A percentile compares a stretch with the other conserved stretches of the same genome.
Conservation (phyloP, 2,329 filamentous ascomycete species). For the Fusarium cyanostomum region DNA sequence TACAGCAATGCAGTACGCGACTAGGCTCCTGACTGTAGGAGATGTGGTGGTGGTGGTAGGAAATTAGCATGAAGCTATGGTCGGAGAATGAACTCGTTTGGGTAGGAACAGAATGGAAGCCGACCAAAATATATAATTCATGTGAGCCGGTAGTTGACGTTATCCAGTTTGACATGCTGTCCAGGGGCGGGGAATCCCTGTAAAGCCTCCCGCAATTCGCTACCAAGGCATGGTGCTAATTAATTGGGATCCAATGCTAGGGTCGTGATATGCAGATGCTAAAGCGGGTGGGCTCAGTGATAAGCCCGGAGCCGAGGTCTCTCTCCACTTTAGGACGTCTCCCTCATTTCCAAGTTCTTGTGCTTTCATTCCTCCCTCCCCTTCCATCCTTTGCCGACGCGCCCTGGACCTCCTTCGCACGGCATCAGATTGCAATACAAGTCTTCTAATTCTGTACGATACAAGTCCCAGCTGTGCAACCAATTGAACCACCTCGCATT, state of each 20-base stretch:
- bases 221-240: conserved; percentile 25
- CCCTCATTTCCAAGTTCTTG: conserved; percentile 39
- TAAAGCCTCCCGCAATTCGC: conserved; percentile 11
- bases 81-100: background rate
- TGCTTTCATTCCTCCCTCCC: conserved; percentile 31
- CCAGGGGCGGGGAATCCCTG: conserved; percentile 39
- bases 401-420: background rate
- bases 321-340: conserved; percentile 29
- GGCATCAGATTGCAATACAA: no score
- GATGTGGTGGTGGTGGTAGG: background rate
- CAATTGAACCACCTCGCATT: background rate
- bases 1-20: background rate
- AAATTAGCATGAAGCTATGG: background rate
- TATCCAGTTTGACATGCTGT: no score
- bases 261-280: conserved; percentile 19
- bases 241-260: conserved; percentile 27
- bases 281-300: conserved; percentile 5
- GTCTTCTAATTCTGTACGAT: no score
- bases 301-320: conserved; percentile 31
- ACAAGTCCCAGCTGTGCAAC: conserved; percentile 1
- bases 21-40: background rate
- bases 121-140: background rate
- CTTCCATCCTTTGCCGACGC: background rate
- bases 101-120: background rate
- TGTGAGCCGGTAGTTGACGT: no score